Evolutionary conservation across 352 stramenopile species (phyloP), one percentile per base, ranked within the genome.

Genomic region (Pseudoperonospora humuli): DNA sequence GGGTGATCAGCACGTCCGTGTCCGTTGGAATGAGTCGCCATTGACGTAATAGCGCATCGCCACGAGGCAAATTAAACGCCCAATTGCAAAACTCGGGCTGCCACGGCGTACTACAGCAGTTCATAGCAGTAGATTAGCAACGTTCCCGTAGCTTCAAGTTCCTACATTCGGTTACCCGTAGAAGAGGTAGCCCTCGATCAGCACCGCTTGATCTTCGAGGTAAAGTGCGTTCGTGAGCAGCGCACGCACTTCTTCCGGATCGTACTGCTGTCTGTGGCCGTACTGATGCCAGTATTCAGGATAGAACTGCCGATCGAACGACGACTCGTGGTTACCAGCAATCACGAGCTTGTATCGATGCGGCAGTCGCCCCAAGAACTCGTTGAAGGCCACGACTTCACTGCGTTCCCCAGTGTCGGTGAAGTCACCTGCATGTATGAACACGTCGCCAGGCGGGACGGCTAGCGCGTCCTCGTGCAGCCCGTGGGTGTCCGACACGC

Each of bases 371-470:
- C 55, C 67, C 20, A 92, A 52, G 54, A 82, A 92, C 40, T 48
- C 53, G 57, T 83, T 85, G 55, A 90, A 90, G 3, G 70, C 70
- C 28, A 83, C 29, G 19, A 78, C 68, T 46, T 90, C 72, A 26
- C 64, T 54, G 40, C 70, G 73, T 23, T 66, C 61, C 25, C 77
- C 77, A 15, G 64, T 92, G 59, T 78, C 87, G 23, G 75, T 85
- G 34, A 98, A 87, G 68, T 97, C 86, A 15, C 75, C 75, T 34
- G 94, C 85, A 36, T 94, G 84, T 20, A 97, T 64, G 17, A 96
- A 55, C 38, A 96, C 82, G 45, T 90, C 80, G 47, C 93, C 75
- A 33, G 69, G 53, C 0, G 79, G 73, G n/a, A 87, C 64, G 6
- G 53, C 72, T 68, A 97, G 64, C 27, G 64, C 60, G 23, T 75